Evolutionary conservation across 805 yeast species (phyloP), one percentile per base, ranked within the genome.

Genomic region (Nakazawaea siamensis): DNA sequence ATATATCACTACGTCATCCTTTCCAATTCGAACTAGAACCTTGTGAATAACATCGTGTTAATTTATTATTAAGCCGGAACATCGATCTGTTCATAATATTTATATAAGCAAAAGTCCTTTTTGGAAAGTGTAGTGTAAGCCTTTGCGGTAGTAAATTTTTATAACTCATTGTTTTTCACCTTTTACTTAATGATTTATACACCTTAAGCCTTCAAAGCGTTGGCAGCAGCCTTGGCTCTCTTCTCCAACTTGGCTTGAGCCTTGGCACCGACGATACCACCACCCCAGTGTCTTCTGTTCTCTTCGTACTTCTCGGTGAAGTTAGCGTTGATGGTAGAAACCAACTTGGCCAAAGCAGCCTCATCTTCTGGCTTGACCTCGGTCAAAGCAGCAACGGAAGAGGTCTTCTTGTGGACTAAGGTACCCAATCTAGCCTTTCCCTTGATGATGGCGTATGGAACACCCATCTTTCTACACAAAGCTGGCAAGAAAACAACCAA

Each of bases 401-500:
- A 80, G 60, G 90, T 88, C 81, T 90, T 90, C 77, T 88, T 77
- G 87, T 90, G 96, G 47, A 87, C 96, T 57, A 90, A 70, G 58
- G 97, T 82, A 54, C 97, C 97, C 60, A 90, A 80, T 78, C 97
- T 85, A 51, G 96, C 95, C 83, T 87, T 87, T 68, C 96, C 96
- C 80, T 87, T 87, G 63, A 88, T 84, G 63, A 88, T 82, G 49
- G 97, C 97, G 77, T 88, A 88, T 65, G 98, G 97, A 50, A 92
- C 88, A 73, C 97, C 97, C 94, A 90, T 79, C 82, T 92, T 92
- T 75, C 90, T 86, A 76, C 97, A 90, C 62, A 90, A 78, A 69
- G 98, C 97, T 63, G 98, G 98, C 56, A 90, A 73, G 83, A 85
- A 90, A 58, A 90, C 73, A 53, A 90, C 97, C 62, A 90, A 76